Evolutionary conservation across 2,329 filamentous ascomycete species (phyloP), one percentile per base, ranked within the genome.

Genomic region (Beauveria sp.): DNA sequence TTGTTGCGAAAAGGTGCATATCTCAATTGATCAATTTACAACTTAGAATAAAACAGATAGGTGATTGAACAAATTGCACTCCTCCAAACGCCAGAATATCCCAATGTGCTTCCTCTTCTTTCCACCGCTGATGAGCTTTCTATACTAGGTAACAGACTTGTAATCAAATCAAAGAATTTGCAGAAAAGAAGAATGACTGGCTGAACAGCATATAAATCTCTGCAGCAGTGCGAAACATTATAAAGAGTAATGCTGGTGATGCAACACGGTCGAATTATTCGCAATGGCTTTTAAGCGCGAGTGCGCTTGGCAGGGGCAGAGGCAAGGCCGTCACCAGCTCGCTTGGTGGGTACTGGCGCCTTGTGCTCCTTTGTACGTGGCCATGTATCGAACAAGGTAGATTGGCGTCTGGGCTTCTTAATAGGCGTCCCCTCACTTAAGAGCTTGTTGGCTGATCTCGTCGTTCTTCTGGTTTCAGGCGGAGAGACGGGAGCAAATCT

Each of bases 301-400:
- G 68, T 68, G 60, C 75, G 73, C 69, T 77, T 77, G 26, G 74
- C 62, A 31, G 67, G 65, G 31, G 68, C 64, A 4, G 71, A 64
- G 26, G 66, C 65, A 22, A 75, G 67, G n/a, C 64, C 68, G 8
- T 75, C 73, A 45, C 68, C 74, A 26, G 69, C 67, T 63, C 79
- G 76, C 71, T 82, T 83, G 54, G 73, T 65, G 26, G 75, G 68
- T 76, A 77, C 74, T 79, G 83, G 64, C 71, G 77, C 64, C 77
- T 76, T 64, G 72, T 67, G 73, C 65, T 72, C 76, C 78, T 91
- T 91, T 67, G 83, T 84, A 62, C 87, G 84, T 65, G 79, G 82
- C 88, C 88, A 91, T 45, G 79, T 79, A 67, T 89, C 86, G 67
- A 91, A 91, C 2, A 84, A 85, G 67, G 82, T 86, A 62, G 75